A percentile compares a stretch with the other conserved stretches of the same genome.
These are phyloP conservation scores for Deuterostichococcus epilithicus DNA, from an alignment of 139 green algal genomes.

Conservation along the genomic window DNA sequence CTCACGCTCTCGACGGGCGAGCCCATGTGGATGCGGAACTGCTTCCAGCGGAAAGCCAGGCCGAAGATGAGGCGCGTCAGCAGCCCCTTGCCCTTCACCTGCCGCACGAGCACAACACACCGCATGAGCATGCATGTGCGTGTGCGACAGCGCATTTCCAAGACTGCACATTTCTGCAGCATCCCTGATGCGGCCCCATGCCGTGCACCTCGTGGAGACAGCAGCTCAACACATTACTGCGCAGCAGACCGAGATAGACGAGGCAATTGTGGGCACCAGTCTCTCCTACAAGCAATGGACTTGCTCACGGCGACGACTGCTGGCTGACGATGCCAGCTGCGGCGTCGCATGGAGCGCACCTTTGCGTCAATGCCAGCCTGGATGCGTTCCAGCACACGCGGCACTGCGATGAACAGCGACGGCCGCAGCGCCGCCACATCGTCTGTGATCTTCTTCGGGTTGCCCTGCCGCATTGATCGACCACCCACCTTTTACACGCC, in stretches of 20 bases:
- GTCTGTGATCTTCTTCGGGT: constrained; percentile 71
- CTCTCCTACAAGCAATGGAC: no score
- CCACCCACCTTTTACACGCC: no score
- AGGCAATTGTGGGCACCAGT: no score
- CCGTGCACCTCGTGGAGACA: no score
- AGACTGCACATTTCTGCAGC: no score
- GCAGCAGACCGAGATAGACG: no score
- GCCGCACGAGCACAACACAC: no score
- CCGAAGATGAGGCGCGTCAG: constrained; percentile 71
- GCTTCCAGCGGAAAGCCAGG: constrained; percentile 69
- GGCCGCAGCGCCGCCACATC: constrained; percentile 69
- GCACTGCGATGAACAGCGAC: constrained; percentile 75
- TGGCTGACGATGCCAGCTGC: no score
- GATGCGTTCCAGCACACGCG: constrained; percentile 75
- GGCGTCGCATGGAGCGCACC: neutral
- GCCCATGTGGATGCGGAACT: constrained; percentile 61
- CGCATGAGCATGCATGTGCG: constrained; percentile 1
- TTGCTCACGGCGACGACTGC: neutral
- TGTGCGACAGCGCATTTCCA: no score
- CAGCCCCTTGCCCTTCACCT: constrained; percentile 24
- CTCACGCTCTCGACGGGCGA: constrained; percentile 8
- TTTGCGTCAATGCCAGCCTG: constrained; percentile 37
- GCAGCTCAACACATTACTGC: no score
- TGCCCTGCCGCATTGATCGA: constrained; percentile 58
- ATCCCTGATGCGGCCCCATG: no score